Conservation (phyloP, 345 rosid genomes). For the Brassica nigra region DNA sequence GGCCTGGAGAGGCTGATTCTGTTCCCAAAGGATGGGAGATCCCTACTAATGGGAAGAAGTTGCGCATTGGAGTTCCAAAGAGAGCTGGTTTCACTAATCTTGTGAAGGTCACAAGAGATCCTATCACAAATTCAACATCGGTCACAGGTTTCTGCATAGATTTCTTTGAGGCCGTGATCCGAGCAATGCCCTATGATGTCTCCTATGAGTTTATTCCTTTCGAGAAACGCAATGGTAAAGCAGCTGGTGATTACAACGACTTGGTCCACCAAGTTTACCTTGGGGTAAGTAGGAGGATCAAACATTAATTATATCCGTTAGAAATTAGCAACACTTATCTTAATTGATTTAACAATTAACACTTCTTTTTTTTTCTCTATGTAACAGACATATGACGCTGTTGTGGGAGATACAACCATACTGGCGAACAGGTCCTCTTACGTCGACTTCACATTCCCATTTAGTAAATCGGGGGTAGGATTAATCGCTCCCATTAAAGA, state of each 20-base stretch:
- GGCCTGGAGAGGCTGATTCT: slow-evolving; percentile 44
- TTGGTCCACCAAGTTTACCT: slow-evolving; percentile 50
- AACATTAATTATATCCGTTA: no score
- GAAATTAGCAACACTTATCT: no score
- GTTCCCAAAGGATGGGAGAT: slow-evolving; percentile 55
- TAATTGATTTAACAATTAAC: no score
- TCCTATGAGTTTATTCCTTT: slow-evolving; percentile 45
- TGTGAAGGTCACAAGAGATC: slow-evolving; percentile 42
- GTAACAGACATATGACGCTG: slow-evolving; percentile 50
- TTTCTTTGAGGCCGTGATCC: slow-evolving; percentile 49
- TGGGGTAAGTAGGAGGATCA: slow-evolving; percentile 39
- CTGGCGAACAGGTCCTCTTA: slow-evolving; percentile 49
- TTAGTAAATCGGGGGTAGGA: slow-evolving; percentile 59
- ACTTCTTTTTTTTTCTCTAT: background rate
- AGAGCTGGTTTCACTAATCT: slow-evolving; percentile 44
- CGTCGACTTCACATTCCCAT: slow-evolving; percentile 75
- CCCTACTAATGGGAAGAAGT: slow-evolving; percentile 49
- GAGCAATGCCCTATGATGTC: slow-evolving; percentile 49
- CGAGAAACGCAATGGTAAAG: slow-evolving; percentile 22
- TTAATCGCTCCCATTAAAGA: slow-evolving; percentile 49
- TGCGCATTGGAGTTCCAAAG: slow-evolving; percentile 53
- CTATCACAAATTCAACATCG: background rate
- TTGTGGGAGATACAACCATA: slow-evolving; percentile 69
- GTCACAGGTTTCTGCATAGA: slow-evolving; percentile 50
- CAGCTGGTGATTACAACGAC: slow-evolving; percentile 43